These are phyloP conservation scores for Phytophthora boehmeriae DNA, from an alignment of 352 stramenopile species.

Conservation along the genomic window DNA sequence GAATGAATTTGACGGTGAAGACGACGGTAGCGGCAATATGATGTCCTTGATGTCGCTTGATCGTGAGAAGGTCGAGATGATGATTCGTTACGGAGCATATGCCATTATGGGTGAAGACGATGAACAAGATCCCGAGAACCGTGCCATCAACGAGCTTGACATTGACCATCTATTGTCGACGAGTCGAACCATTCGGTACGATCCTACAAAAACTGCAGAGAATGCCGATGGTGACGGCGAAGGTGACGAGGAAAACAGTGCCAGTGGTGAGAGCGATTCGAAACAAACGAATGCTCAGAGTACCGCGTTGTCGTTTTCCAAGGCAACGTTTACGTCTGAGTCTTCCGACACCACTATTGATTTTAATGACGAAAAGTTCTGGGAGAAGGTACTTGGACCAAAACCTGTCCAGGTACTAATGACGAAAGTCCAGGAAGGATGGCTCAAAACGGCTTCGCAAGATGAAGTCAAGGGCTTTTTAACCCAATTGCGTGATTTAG, in stretches of 20 bases:
- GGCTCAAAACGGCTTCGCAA: slow-evolving; percentile 67
- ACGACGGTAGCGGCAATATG: slow-evolving; percentile 92
- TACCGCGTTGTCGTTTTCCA: slow-evolving; percentile 86
- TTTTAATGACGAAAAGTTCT: slow-evolving; percentile 92
- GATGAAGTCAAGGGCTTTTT: slow-evolving; percentile 87
- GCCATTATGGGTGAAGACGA: slow-evolving; percentile 97
- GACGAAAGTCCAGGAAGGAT: slow-evolving; percentile 89
- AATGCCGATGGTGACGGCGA: slow-evolving; percentile 43
- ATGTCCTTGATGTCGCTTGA: slow-evolving; percentile 93
- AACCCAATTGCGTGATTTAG: slow-evolving; percentile 76
- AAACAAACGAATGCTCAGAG: slow-evolving; percentile 52
- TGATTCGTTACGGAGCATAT: slow-evolving; percentile 98
- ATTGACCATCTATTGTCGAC: slow-evolving; percentile 86
- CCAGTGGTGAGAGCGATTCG: slow-evolving; percentile 43
- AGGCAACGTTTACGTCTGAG: slow-evolving; percentile 88
- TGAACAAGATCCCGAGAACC: slow-evolving; percentile 90
- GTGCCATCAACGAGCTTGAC: slow-evolving; percentile 89
- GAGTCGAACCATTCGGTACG: slow-evolving; percentile 90
- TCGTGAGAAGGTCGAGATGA: slow-evolving; percentile 98
- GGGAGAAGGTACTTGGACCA: slow-evolving; percentile 89
- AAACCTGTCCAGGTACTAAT: slow-evolving; percentile 88
- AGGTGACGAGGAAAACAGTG: slow-evolving; percentile 42
- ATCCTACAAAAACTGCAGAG: slow-evolving; percentile 63
- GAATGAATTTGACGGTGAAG: slow-evolving; percentile 94
- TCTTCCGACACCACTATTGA: slow-evolving; percentile 89